Evolutionary conservation across 2,329 filamentous ascomycete species (phyloP), one percentile per base, ranked within the genome.

Genomic region (Penicillium janthinellum): DNA sequence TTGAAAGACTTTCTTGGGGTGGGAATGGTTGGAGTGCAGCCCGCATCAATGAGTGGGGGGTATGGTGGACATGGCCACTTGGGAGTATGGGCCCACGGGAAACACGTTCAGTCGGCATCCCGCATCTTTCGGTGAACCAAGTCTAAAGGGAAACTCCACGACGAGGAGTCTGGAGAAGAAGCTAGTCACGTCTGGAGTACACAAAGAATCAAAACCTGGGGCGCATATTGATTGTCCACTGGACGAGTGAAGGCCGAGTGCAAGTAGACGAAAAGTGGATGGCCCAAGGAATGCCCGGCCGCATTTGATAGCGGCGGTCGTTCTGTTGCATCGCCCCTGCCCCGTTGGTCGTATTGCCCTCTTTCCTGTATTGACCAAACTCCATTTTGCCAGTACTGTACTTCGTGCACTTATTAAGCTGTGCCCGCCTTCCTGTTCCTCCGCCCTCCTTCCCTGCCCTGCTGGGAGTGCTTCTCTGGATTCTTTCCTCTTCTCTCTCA

Each of bases 51-150:
- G 28, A 62, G 57, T 58, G 62, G 59, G 20, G 20, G 20, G 20
- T 20, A 20, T 20, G 14, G 44, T 47, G 6, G 20, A n/a, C 25
- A 4, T 25, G 25, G 25, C 5, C 5, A 25, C 20, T 20, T 20
- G 25, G 38, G 5, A n/a, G 5, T 20, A 38, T 25, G 25, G 44
- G 55, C 59, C 63, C 59, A 63, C 57, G 62, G 60, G 64, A 55
- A 57, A 61, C 20, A 54, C 37, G 52, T 61, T 61, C 28, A 59
- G 52, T 67, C 64, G 64, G 64, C 63, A 67, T 64, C 63, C 64
- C 64, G 64, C 51, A 31, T 28, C 25, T 20, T 41, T 39, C 54
- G 55, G 54, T 55, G 58, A 47, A 39, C 22, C 47, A 31, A 50
- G 20, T 20, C 20, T 2, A 20, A 20, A 56, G 12, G 49, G 47